These are phyloP conservation scores for Inonotus obliquus DNA, from an alignment of 1,284 basidiomycete species.

Conservation along the genomic window DNA sequence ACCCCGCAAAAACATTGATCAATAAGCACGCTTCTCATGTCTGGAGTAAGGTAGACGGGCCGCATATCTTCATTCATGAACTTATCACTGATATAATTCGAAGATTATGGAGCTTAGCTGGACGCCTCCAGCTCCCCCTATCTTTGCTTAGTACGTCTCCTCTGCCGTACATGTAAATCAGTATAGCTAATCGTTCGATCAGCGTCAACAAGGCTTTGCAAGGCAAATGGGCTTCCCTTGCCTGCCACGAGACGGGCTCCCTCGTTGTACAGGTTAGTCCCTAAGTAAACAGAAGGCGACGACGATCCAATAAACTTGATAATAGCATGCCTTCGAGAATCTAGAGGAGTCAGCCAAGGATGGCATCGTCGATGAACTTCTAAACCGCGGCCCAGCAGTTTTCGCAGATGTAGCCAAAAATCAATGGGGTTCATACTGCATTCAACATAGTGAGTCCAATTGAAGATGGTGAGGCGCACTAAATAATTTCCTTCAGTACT, in stretches of 20 bases:
- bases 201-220: conserved; percentile 80
- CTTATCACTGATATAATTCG: not conserved
- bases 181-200: conserved; percentile 7
- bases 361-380: conserved; percentile 72
- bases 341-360: conserved; percentile 77
- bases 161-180: conserved; percentile 5
- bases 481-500: conserved; percentile 45
- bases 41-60: conserved; percentile 68
- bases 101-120: conserved; percentile 82
- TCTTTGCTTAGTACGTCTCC: conserved; percentile 68
- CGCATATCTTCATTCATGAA: not conserved
- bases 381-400: conserved; percentile 60
- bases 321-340: conserved; percentile 79
- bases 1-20: conserved; percentile 75
- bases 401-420: conserved; percentile 78
- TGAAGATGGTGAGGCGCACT: conserved; percentile 1
- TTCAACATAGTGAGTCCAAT: conserved; percentile 66
- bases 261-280: conserved; percentile 67
- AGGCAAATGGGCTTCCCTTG: conserved; percentile 80
- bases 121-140: conserved; percentile 77
- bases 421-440: conserved; percentile 81
- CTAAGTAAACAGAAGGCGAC: not conserved
- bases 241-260: conserved; percentile 84
- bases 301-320: not conserved
- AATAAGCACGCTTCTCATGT: conserved; percentile 86